Percentiles rank a stretch among this genome's conserved stretches.
These are phyloP conservation scores for Phanerodontia chrysosporium DNA, from an alignment of 768 basidiomycete species.

Conservation along the genomic window DNA sequence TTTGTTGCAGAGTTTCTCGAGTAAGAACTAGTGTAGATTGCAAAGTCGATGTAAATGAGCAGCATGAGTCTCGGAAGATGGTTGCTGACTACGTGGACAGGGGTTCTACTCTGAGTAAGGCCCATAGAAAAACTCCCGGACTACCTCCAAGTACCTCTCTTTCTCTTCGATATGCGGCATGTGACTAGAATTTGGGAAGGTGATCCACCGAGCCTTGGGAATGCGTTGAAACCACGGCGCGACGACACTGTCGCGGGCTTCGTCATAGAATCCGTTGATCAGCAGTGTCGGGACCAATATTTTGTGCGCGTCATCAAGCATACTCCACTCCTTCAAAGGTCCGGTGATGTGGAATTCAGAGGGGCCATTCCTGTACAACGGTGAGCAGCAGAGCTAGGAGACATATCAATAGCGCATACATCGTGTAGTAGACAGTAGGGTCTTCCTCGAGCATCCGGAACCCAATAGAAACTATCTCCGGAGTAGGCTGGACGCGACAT, in stretches of 20 bases:
- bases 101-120: neutral
- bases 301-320: constrained; percentile 38
- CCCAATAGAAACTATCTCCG: constrained; percentile 31
- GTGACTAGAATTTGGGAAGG: constrained; percentile 41
- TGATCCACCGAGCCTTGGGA: constrained; percentile 39
- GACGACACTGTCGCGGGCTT: constrained; percentile 35
- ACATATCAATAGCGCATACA: constrained; percentile 32
- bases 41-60: too few species aligned
- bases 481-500: constrained; percentile 43
- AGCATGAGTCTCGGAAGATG: too few species aligned
- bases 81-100: neutral
- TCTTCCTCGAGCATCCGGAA: constrained; percentile 37
- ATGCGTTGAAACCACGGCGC: constrained; percentile 35
- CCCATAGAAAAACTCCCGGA: constrained; percentile 28
- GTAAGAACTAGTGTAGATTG: neutral
- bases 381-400: neutral
- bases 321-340: constrained; percentile 42
- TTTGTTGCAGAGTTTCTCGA: constrained; percentile 31
- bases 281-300: constrained; percentile 33
- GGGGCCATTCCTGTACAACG: constrained; percentile 20
- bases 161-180: constrained; percentile 41
- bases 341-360: constrained; percentile 38
- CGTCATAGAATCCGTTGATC: constrained; percentile 39
- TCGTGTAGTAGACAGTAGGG: constrained; percentile 43
- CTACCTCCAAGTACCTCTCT: constrained; percentile 34